phyloP scores from a whole-genome alignment of 345 rosid genomes.

The Angophora floribunda region DNA sequence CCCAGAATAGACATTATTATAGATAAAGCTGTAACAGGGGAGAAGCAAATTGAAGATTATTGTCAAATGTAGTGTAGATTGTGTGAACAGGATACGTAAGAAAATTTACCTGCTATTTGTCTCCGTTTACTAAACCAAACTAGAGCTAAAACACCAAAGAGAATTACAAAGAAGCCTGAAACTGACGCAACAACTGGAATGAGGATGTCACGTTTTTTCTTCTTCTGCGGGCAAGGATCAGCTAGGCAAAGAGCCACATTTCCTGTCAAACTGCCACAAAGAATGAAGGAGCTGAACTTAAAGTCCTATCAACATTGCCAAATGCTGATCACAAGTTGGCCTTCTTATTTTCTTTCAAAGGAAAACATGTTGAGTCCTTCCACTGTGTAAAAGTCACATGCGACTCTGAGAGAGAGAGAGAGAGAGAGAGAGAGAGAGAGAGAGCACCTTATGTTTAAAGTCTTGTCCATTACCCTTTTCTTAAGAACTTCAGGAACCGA shows the following conservation, averaged over 20 bases:
- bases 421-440: too few relatives aligned
- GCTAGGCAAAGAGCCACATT: slow-evolving; percentile 13
- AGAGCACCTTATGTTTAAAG: too few relatives aligned
- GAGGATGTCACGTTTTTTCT: slow-evolving; percentile 16
- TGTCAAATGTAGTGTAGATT: not conserved
- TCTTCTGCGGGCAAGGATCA: not conserved
- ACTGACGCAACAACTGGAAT: slow-evolving; percentile 20
- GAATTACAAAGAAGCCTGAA: slow-evolving; percentile 4
- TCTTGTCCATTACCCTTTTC: too few relatives aligned
- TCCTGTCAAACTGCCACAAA: slow-evolving; percentile 17
- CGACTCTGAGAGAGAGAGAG: too few relatives aligned
- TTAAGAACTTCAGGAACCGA: too few relatives aligned
- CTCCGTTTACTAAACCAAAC: slow-evolving; percentile 10
- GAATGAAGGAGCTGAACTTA: not conserved
- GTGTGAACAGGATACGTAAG: not conserved
- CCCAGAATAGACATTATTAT: not conserved
- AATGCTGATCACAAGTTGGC: not conserved
- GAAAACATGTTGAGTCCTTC: not conserved
- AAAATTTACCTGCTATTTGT: not conserved
- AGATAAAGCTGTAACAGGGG: not conserved
- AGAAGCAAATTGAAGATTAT: too few relatives aligned
- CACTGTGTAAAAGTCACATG: not conserved
- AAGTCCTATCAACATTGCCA: not conserved
- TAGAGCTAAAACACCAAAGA: slow-evolving; percentile 5
- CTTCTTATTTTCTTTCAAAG: not conserved